Evolutionary conservation across 2,329 filamentous ascomycete species (phyloP), one percentile per base, ranked within the genome.

Genomic region (Talaromyces amestolkiae): DNA sequence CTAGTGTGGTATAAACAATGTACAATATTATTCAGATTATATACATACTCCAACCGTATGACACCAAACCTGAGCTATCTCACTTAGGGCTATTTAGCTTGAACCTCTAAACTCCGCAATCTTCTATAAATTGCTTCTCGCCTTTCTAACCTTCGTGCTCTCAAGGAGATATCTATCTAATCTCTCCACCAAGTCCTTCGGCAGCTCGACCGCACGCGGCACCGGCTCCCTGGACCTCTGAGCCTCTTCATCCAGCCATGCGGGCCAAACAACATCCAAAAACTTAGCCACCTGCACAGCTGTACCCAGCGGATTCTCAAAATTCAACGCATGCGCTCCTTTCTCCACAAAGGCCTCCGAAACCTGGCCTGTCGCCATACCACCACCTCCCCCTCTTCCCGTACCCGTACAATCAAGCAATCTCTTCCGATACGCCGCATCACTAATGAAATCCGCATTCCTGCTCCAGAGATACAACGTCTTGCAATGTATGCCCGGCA

Each of bases 391-490:
- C 9, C 53, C 62, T 19, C 43, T 33, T 39, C 62, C 62, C 13
- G 62, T 64, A 19, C 62, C 62, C 10, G 62, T 64, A 39, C 54
- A 22, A 19, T 59, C 54, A 27, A 64, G 31, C 31, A 64, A 11
- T 19, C 62, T 58, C 19, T 64, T 47, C 22, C 62, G 54, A 41
- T 64, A 64, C 8, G 41, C 62, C 2, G 43, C 62, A 49, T 64
- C 62, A 33, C 62, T 64, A 19, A 64, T 19, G 11, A 43, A 64
- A 37, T 49, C 43, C 17, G 43, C 62, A 33, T 64, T 56, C 37
- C 62, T 53, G 13, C 62, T 64, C 62, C 62, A 64, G 9, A 64
- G 22, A 43, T 64, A 64, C 19, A 59, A 51, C 5, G 62, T 64
- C 56, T 59, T 64, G 62, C 62, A 64, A 37, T 64, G 62, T 11